Percentiles rank a stretch among this genome's conserved stretches.
Evolutionary conservation across 768 basidiomycete species (phyloP).

Genomic region (Collybiopsis confluens): DNA sequence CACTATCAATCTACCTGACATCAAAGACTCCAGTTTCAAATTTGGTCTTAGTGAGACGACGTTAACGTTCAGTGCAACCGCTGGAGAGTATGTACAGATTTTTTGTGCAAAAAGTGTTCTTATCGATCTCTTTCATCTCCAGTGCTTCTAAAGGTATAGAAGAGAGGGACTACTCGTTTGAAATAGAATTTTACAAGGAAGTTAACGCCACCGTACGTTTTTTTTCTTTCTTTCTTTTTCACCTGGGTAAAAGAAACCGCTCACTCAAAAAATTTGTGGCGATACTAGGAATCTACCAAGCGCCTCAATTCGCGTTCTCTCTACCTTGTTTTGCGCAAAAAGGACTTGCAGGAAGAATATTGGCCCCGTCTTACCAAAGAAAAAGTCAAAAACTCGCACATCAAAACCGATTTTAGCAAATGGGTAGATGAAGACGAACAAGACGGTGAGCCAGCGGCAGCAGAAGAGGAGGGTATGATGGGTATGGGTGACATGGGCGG

Average conservation of each 20-base stretch:
- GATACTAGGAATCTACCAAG: conserved; percentile 46
- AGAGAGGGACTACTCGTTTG: conserved; percentile 69
- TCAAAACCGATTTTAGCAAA: conserved; percentile 94
- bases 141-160: conserved; percentile 38
- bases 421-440: conserved; percentile 99
- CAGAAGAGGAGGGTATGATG: conserved; percentile 32
- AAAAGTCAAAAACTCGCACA: conserved; percentile 70
- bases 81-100: conserved; percentile 51
- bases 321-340: conserved; percentile 72
- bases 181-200: conserved; percentile 71
- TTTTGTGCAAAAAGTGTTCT: not conserved
- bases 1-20: conserved; percentile 80
- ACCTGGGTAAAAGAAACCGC: not conserved
- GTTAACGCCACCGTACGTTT: conserved; percentile 67
- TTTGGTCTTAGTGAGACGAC: conserved; percentile 54
- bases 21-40: conserved; percentile 51
- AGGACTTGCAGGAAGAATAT: conserved; percentile 67
- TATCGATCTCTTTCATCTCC: conserved; percentile 3
- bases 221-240: not conserved
- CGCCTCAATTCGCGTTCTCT: conserved; percentile 66
- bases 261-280: not conserved
- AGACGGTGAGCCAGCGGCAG: conserved; percentile 47
- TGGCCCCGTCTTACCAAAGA: conserved; percentile 94
- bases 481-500: conserved; percentile 42
- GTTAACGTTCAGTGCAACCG: conserved; percentile 61